Conservation (phyloP, 306 rosid genomes). For the Prunus mira region DNA sequence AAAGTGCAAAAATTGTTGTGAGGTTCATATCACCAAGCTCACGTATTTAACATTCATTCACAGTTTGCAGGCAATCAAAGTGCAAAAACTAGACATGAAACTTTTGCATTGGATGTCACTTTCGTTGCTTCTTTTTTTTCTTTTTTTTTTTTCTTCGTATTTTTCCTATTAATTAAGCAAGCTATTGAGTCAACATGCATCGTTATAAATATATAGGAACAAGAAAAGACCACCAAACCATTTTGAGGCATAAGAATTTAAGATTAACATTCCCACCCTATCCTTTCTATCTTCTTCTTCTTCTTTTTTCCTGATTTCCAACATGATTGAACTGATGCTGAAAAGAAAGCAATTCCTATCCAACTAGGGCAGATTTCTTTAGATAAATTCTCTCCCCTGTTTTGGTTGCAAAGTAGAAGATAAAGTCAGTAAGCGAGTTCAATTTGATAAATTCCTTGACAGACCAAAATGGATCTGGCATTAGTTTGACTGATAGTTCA, state of each 20-base stretch:
- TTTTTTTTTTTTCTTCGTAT: background rate
- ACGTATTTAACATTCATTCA: background rate
- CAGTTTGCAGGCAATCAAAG: background rate
- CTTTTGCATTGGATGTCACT: constrained; percentile 13
- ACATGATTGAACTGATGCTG: too few species aligned
- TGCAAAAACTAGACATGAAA: constrained; percentile 12
- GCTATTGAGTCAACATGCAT: too few species aligned
- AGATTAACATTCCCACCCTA: too few species aligned
- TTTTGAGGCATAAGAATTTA: background rate
- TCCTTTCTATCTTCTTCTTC: too few species aligned
- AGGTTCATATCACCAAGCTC: too few species aligned
- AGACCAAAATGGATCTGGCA: constrained; percentile 20
- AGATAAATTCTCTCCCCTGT: background rate
- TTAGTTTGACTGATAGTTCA: too few species aligned
- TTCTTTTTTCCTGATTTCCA: too few species aligned
- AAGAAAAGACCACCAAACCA: background rate
- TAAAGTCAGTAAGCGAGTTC: too few species aligned
- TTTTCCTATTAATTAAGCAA: background rate
- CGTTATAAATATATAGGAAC: background rate
- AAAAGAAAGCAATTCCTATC: too few species aligned
- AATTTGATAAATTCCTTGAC: too few species aligned
- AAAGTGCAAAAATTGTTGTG: too few species aligned
- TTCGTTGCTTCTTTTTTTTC: background rate
- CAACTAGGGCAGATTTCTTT: background rate
- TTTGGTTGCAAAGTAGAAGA: too few species aligned